phyloP scores from a whole-genome alignment of 1,284 basidiomycete genomes.

The Puccinia polysora region DNA sequence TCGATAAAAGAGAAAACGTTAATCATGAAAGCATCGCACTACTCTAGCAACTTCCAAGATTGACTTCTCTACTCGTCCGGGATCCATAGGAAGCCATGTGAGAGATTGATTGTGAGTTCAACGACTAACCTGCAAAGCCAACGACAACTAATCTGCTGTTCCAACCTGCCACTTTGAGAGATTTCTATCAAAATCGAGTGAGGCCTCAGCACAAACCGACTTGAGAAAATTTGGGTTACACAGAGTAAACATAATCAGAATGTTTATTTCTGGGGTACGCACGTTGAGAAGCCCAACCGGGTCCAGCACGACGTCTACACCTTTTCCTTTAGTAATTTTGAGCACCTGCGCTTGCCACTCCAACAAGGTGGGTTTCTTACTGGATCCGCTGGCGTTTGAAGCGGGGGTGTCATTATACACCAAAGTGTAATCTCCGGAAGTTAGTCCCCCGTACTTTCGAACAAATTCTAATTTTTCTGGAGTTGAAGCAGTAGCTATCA shows the following conservation, averaged over 20 bases:
- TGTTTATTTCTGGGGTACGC: not conserved
- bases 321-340: conserved; percentile 71
- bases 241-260: not conserved
- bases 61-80: no score
- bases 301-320: conserved; percentile 72
- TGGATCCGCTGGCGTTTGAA: conserved; percentile 45
- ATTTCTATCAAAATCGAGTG: conserved; percentile 47
- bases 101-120: not conserved
- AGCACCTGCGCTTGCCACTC: conserved; percentile 55
- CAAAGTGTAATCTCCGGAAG: conserved; percentile 54
- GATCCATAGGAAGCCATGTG: no score
- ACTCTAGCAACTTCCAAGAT: no score
- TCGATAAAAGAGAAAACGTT: not conserved
- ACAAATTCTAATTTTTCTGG: conserved; percentile 55
- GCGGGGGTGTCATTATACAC: conserved; percentile 45
- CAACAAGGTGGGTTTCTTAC: conserved; percentile 48
- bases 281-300: conserved; percentile 70
- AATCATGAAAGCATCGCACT: not conserved
- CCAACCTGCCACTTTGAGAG: conserved; percentile 86
- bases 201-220: not conserved
- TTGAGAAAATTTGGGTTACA: not conserved
- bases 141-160: conserved; percentile 86
- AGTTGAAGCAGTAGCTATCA: conserved; percentile 55
- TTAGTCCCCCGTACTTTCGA: conserved; percentile 53
- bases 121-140: conserved; percentile 62